Conservation (phyloP, 2,329 filamentous ascomycete genomes). For the Juglanconis sp. region DNA sequence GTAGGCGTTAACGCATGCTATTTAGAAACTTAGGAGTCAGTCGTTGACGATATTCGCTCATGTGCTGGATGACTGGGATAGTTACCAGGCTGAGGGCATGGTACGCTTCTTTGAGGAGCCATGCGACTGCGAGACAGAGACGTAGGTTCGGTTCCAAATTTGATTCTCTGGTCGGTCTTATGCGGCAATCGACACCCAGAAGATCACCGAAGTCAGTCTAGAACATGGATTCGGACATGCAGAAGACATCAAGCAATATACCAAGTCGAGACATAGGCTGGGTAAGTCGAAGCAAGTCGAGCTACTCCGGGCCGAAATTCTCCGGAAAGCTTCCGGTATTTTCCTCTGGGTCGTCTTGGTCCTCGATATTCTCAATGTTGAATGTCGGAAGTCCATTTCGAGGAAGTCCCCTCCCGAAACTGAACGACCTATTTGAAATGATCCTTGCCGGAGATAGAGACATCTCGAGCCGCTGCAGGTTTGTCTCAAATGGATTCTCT, state of each 20-base stretch:
- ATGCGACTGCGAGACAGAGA: slow-evolving; percentile 24
- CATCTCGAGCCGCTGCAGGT: slow-evolving; percentile 36
- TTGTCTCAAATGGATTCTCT: slow-evolving; percentile 54
- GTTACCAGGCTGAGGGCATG: slow-evolving; percentile 40
- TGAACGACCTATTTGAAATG: slow-evolving; percentile 48
- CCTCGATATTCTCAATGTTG: slow-evolving; percentile 34
- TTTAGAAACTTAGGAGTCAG: slow-evolving; percentile 12
- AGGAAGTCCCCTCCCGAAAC: slow-evolving; percentile 22
- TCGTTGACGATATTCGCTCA: slow-evolving; percentile 20
- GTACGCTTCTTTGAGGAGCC: slow-evolving; percentile 40
- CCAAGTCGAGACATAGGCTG: neutral
- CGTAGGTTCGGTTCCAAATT: slow-evolving; percentile 25
- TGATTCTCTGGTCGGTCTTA: slow-evolving; percentile 44
- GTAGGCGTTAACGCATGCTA: slow-evolving; percentile 15
- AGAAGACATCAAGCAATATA: neutral
- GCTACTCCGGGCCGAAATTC: neutral
- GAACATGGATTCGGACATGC: neutral
- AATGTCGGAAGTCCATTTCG: slow-evolving; percentile 17
- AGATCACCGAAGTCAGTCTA: neutral
- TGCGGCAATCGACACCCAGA: neutral
- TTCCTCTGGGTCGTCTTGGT: slow-evolving; percentile 38
- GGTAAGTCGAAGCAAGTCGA: neutral
- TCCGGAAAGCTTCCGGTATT: slow-evolving; percentile 2
- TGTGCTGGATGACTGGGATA: slow-evolving; percentile 26
- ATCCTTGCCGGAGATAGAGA: slow-evolving; percentile 47